phyloP scores from a whole-genome alignment of 2,329 filamentous ascomycete species.

The Orbilia blumenaviensis region DNA sequence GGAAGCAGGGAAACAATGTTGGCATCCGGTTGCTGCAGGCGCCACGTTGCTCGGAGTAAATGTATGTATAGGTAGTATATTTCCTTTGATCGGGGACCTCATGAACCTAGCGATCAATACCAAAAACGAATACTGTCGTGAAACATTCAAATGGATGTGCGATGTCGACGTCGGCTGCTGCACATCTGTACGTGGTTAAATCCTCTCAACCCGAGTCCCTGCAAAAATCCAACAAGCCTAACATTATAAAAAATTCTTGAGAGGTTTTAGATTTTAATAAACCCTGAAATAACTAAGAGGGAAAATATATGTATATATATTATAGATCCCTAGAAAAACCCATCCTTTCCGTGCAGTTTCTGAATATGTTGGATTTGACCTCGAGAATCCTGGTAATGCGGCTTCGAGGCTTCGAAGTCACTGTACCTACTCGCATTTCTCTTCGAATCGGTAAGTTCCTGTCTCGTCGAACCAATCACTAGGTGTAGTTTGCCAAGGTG shows the following conservation, averaged over 20 bases:
- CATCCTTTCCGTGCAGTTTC: background rate
- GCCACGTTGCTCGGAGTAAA: constrained; percentile 26
- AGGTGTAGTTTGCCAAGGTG: constrained; percentile 41
- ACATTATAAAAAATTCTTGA: constrained; percentile 8
- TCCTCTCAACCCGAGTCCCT: background rate
- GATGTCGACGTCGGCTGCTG: background rate
- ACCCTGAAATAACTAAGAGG: background rate
- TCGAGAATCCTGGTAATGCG: constrained; percentile 29
- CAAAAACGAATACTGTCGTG: background rate
- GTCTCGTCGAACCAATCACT: constrained; percentile 40
- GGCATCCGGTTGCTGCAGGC: constrained; percentile 5
- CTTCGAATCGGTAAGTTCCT: constrained; percentile 38
- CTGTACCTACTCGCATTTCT: constrained; percentile 34
- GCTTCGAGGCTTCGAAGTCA: constrained; percentile 29
- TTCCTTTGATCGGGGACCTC: background rate
- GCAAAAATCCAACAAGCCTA: constrained; percentile 20
- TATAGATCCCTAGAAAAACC: background rate
- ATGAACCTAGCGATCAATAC: background rate
- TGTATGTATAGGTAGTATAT: background rate
- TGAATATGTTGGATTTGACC: constrained; percentile 23
- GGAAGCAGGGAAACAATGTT: constrained; percentile 11
- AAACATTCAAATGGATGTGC: constrained; percentile 1
- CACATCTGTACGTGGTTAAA: constrained; percentile 1
- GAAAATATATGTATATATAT: no score
- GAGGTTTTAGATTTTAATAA: background rate